Evolutionary conservation across 352 stramenopile species (phyloP), one percentile per base, ranked within the genome.

Genomic region (Phytopythium chamaehyphon): DNA sequence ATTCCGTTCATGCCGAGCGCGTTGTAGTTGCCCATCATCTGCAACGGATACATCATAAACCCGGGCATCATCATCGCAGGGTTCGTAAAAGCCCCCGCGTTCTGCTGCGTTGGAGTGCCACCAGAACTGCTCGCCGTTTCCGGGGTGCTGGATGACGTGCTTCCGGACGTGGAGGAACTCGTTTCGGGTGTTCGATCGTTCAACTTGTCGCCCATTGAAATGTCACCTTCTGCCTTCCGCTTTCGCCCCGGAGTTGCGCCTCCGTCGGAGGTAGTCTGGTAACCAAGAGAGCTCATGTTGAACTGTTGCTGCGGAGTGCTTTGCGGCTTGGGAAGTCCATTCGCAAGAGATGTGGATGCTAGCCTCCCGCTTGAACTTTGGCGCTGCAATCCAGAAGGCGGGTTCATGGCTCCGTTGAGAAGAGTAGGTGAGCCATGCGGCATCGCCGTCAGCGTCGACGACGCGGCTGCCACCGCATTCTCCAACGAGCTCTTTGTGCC

Each of bases 31-130:
- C 72, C 72, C 76, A 91, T 87, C 78, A 91, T 90, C 24, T 69
- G 74, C 66, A 82, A 78, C 45, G 75, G 62, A 50, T 89, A 90
- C 80, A 91, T 88, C 70, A 93, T 84, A 50, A 93, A 90, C 26
- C 79, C 75, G 21, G 83, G 83, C 64, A 89, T 79, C 76, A 88
- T 85, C 77, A 90, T 88, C 54, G 66, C 67, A 47, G 63, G 71
- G 6, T 59, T 28, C 9, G 55, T 54, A 36, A 72, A 65, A 26
- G 23, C 50, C 16, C 57, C 64, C n/a, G n/a, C 38, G 40, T 64
- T 49, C 42, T 48, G 65, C 24, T 64, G 64, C 15, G 39, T 21
- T 22, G 47, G 18, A 11, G 38, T 62, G 28, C 12, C 23, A 33
- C 31, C 59, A 22, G 26, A 59, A 18, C 51, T 59, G 35, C 33